Evolutionary conservation across 371 early-diverging fungal genomes (phyloP).

Genomic region (Nematocida sp.): DNA sequence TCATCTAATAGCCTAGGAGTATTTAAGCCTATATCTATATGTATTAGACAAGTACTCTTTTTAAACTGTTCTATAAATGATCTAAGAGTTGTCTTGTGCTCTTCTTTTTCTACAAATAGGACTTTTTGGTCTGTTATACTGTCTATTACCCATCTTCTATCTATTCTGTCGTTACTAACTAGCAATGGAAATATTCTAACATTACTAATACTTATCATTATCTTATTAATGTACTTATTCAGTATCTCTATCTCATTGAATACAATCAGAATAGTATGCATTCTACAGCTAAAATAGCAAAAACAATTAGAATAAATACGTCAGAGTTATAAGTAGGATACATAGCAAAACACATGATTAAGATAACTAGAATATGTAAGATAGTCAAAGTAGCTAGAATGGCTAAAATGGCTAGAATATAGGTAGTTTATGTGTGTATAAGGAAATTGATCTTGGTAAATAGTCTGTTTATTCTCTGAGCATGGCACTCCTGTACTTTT

Average conservation of each 20-base stretch:
- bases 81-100: not conserved
- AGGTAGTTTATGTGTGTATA: too few relatives aligned
- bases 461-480: too few relatives aligned
- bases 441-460: too few relatives aligned
- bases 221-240: too few relatives aligned
- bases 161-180: conserved; percentile 2
- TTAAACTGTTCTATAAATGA: conserved; percentile 8
- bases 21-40: conserved; percentile 17
- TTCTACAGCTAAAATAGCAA: conserved; percentile 6
- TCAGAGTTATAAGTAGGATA: not conserved
- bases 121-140: conserved; percentile 1
- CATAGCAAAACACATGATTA: too few relatives aligned
- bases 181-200: conserved; percentile 43
- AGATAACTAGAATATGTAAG: too few relatives aligned
- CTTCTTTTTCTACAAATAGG: conserved; percentile 30
- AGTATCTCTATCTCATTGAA: not conserved
- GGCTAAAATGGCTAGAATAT: too few relatives aligned
- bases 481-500: conserved; percentile 59
- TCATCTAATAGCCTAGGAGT: too few relatives aligned
- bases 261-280: conserved; percentile 32
- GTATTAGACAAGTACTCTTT: conserved; percentile 15
- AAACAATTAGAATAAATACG: not conserved
- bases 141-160: conserved; percentile 27
- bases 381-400: too few relatives aligned
- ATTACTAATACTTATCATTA: too few relatives aligned